Conservation (phyloP, 1,284 basidiomycete species). For the Cystobasidium pallidum region DNA sequence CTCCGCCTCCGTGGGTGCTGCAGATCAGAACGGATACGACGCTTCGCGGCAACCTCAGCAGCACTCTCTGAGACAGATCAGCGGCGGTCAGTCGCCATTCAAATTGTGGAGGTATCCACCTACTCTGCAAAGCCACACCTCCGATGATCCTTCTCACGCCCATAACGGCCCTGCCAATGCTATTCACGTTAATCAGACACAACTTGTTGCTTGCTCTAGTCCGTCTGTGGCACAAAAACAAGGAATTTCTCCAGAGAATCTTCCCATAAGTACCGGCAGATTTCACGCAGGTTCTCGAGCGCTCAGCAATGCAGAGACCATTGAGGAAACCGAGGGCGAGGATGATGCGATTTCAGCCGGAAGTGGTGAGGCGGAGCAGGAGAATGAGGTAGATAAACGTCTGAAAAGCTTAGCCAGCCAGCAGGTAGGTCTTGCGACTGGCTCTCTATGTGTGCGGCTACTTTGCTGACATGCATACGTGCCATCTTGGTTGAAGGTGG, state of each 20-base stretch:
- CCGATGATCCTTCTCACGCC: background rate
- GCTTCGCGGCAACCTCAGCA: background rate
- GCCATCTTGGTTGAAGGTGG: constrained; percentile 1
- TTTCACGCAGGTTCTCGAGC: background rate
- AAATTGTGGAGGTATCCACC: constrained; percentile 14
- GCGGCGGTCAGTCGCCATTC: constrained; percentile 9
- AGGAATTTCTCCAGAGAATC: background rate
- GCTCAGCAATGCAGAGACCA: background rate
- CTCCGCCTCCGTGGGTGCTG: background rate
- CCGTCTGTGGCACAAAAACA: background rate
- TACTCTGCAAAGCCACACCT: background rate
- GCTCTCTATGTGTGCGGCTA: background rate
- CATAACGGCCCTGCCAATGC: background rate
- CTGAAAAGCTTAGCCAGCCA: constrained; percentile 11
- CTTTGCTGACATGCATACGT: background rate
- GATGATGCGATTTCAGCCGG: background rate
- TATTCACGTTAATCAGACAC: constrained; percentile 3
- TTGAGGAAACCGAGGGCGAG: constrained; percentile 4
- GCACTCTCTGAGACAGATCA: background rate
- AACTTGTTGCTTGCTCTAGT: background rate
- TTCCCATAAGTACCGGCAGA: too few species aligned
- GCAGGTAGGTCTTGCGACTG: constrained; percentile 5
- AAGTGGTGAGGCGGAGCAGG: background rate
- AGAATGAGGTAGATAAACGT: background rate
- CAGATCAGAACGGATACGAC: background rate